These are phyloP conservation scores for Jatropha curcas DNA, from an alignment of 345 rosid species.

Conservation along the genomic window DNA sequence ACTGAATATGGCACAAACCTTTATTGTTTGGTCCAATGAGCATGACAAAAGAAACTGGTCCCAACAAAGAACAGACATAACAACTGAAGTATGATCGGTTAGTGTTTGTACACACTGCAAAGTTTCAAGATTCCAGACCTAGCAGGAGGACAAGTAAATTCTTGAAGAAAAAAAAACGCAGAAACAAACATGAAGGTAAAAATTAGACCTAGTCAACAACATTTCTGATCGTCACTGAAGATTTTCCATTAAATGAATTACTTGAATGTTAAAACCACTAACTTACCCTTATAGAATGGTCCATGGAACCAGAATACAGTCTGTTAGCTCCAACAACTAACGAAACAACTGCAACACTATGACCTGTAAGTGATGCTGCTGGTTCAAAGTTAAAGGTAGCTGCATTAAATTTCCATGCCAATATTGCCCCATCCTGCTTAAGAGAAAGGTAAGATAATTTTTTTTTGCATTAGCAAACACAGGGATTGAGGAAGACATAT, in stretches of 20 bases:
- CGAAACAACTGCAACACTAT: slow-evolving; percentile 72
- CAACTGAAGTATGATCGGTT: slow-evolving; percentile 73
- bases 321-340: slow-evolving; percentile 88
- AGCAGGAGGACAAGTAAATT: slow-evolving; percentile 15
- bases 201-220: not conserved
- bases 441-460: slow-evolving; percentile 10
- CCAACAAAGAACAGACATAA: slow-evolving; percentile 98
- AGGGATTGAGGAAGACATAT: not conserved
- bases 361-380: slow-evolving; percentile 72
- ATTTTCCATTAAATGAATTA: not conserved
- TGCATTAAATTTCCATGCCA: slow-evolving; percentile 84
- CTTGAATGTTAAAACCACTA: not conserved
- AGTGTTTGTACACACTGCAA: slow-evolving; percentile 89
- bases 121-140: slow-evolving; percentile 93
- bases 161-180: not conserved
- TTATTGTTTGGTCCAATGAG: slow-evolving; percentile 86
- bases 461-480: not conserved
- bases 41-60: slow-evolving; percentile 96
- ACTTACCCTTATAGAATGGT: slow-evolving; percentile 73
- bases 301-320: slow-evolving; percentile 97
- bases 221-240: not conserved
- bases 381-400: slow-evolving; percentile 74
- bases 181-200: not conserved
- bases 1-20: slow-evolving; percentile 43
- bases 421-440: slow-evolving; percentile 78